Percentiles rank a stretch among this genome's conserved stretches.
phyloP scores from a whole-genome alignment of 495 filamentous ascomycete genomes.

The Neurospora tetraspora region DNA sequence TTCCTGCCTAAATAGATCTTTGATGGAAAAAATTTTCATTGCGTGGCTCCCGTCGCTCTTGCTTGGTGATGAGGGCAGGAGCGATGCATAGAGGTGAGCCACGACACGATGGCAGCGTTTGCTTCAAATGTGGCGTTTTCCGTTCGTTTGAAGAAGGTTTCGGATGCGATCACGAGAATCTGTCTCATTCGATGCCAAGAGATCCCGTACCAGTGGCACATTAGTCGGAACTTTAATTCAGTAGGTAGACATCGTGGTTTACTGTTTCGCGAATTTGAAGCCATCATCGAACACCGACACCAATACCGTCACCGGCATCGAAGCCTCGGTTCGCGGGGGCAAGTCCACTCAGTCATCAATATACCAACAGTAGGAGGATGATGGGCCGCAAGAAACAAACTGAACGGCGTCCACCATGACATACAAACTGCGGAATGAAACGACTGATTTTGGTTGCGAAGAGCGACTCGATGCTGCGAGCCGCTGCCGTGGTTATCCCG shows the following conservation, averaged over 20 bases:
- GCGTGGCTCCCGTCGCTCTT: neutral
- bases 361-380: neutral
- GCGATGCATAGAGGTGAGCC: neutral
- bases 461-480: neutral
- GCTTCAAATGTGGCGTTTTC: neutral
- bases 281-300: neutral
- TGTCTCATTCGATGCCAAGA: too few species aligned
- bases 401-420: neutral
- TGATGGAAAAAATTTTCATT: neutral
- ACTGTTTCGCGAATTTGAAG: neutral
- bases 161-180: neutral
- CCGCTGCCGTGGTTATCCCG: neutral
- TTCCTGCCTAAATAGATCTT: neutral
- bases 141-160: neutral
- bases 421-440: neutral
- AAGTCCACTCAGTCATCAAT: neutral
- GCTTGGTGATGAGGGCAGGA: neutral
- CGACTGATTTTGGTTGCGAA: neutral
- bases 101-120: neutral
- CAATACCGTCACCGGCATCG: neutral
- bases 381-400: neutral
- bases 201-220: neutral
- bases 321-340: neutral
- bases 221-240: neutral
- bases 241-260: neutral